phyloP scores from a whole-genome alignment of 192 early-diverging fungal species.

The Chytriomyces confervae region DNA sequence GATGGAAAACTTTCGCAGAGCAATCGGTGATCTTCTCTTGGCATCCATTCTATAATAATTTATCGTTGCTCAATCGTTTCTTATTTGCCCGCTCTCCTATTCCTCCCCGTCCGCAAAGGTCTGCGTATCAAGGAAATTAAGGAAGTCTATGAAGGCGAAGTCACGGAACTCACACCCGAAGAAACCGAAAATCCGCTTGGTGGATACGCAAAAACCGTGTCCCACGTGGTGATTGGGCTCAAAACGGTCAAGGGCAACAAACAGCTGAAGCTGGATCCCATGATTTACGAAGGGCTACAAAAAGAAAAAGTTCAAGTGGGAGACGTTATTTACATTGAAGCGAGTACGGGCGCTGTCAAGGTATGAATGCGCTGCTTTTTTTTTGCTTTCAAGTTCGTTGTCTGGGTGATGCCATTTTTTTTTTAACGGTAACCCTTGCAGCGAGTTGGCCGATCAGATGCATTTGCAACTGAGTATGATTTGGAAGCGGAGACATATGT shows the following conservation, averaged over 20 bases:
- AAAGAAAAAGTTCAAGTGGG: constrained; percentile 97
- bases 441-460: constrained; percentile 95
- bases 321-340: constrained; percentile 98
- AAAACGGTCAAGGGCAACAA: constrained; percentile 99
- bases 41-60: background rate
- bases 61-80: background rate
- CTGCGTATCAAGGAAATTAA: constrained; percentile 98
- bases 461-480: constrained; percentile 98
- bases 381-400: background rate
- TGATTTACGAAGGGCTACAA: constrained; percentile 95
- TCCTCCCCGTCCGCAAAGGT: constrained; percentile 46
- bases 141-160: constrained; percentile 99
- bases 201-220: constrained; percentile 95
- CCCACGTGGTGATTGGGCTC: constrained; percentile 94
- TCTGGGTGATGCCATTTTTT: too few relatives aligned
- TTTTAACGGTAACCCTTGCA: constrained; percentile 24
- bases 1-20: constrained; percentile 98
- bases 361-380: constrained; percentile 40
- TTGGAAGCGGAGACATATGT: constrained; percentile 98
- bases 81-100: background rate
- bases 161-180: constrained; percentile 95
- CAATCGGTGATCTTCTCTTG: constrained; percentile 71
- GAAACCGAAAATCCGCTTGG: constrained; percentile 98
- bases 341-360: constrained; percentile 97
- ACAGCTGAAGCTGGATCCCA: constrained; percentile 95